phyloP scores from a whole-genome alignment of 2,329 filamentous ascomycete species.

The Fusarium ramigenum region DNA sequence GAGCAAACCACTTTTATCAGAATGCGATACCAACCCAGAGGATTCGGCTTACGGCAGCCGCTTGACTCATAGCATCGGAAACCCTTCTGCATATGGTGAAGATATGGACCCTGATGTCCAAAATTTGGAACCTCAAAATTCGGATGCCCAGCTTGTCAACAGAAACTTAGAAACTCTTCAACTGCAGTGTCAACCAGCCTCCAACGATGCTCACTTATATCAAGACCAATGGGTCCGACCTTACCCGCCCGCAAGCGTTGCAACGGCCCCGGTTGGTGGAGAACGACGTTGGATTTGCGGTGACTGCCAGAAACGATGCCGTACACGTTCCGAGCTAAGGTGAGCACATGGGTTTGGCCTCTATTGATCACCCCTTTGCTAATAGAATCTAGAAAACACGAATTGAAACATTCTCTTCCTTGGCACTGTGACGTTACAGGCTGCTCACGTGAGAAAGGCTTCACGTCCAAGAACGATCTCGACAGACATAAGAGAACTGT shows the following conservation, averaged over 20 bases:
- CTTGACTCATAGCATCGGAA: conserved; percentile 54
- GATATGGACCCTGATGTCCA: conserved; percentile 53
- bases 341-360: conserved; percentile 41
- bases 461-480: conserved; percentile 83
- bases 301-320: conserved; percentile 53
- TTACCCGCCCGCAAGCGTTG: conserved; percentile 26
- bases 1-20: conserved; percentile 48
- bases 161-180: conserved; percentile 48
- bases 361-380: conserved; percentile 13
- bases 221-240: conserved; percentile 19
- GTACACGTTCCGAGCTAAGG: conserved; percentile 66
- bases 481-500: conserved; percentile 80
- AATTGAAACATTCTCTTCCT: conserved; percentile 73
- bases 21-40: conserved; percentile 51
- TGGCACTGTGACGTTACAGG: conserved; percentile 66
- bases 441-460: conserved; percentile 72
- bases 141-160: conserved; percentile 41
- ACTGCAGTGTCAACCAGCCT: conserved; percentile 9
- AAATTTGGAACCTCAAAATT: conserved; percentile 34
- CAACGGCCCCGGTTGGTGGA: conserved; percentile 22
- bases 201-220: not conserved
- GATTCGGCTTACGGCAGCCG: conserved; percentile 60
- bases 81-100: conserved; percentile 56
- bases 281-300: conserved; percentile 47
- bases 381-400: conserved; percentile 72